A percentile compares a stretch with the other conserved stretches of the same genome.
Evolutionary conservation across 2,329 filamentous ascomycete genomes (phyloP).

Genomic region (Herpomyces periplanetae): DNA sequence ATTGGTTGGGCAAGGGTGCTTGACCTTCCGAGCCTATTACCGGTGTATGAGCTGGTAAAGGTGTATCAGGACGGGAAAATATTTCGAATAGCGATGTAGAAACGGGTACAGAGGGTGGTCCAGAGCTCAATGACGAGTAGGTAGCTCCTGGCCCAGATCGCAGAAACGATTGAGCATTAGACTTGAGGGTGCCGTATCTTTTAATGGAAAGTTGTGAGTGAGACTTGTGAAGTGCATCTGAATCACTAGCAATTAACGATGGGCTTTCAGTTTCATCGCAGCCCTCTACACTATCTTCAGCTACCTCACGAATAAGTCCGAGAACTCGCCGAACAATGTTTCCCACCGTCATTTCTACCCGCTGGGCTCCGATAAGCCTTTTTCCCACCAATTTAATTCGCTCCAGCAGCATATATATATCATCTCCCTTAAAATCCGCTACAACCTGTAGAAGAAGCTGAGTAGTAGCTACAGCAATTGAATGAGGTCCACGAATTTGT

Average conservation of each 20-base stretch:
- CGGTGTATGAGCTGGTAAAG: constrained; percentile 10
- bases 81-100: constrained; percentile 53
- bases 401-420: constrained; percentile 36
- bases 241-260: constrained; percentile 17
- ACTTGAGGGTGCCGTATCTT: constrained; percentile 1
- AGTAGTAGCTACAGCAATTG: constrained; percentile 63
- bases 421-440: constrained; percentile 33
- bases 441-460: constrained; percentile 61
- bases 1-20: constrained; percentile 9
- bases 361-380: constrained; percentile 40
- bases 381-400: constrained; percentile 41
- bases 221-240: constrained; percentile 8
- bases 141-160: constrained; percentile 4
- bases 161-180: constrained; percentile 4
- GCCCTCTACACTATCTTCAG: constrained; percentile 17
- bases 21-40: constrained; percentile 11
- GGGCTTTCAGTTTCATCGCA: constrained; percentile 23
- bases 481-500: constrained; percentile 52
- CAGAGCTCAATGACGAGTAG: constrained; percentile 21
- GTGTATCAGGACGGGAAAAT: constrained; percentile 22
- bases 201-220: constrained; percentile 1
- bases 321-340: constrained; percentile 75
- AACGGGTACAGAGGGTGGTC: constrained; percentile 14
- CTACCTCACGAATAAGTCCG: constrained; percentile 54
- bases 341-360: constrained; percentile 58